Conservation (phyloP, 352 stramenopile genomes). For the Hyaloperonospora brassicae region DNA sequence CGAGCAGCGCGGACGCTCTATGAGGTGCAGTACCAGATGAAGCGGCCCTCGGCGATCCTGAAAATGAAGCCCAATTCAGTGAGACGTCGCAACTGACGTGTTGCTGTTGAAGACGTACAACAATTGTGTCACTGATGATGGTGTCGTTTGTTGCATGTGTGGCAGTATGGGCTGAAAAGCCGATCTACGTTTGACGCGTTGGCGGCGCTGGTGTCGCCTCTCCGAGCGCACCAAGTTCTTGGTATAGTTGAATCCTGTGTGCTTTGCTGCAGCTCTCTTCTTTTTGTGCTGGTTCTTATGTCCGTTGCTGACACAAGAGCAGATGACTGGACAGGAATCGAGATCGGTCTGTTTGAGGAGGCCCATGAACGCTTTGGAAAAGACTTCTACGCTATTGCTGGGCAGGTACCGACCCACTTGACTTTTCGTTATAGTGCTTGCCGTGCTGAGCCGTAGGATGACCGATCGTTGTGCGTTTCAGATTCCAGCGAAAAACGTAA, state of each 20-base stretch:
- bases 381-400: constrained; percentile 74
- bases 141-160: not conserved
- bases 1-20: constrained; percentile 55
- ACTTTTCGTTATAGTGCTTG: not conserved
- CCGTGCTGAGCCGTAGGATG: constrained; percentile 1
- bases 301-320: constrained; percentile 2
- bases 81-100: constrained; percentile 1
- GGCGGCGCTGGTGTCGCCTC: constrained; percentile 49
- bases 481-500: constrained; percentile 54
- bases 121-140: not conserved
- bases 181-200: constrained; percentile 65
- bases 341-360: constrained; percentile 76
- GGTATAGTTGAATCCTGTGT: constrained; percentile 26
- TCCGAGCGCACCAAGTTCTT: constrained; percentile 59
- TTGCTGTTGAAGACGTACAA: not conserved
- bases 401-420: constrained; percentile 23
- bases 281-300: constrained; percentile 4
- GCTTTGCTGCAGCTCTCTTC: not conserved
- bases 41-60: constrained; percentile 57
- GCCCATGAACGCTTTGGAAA: constrained; percentile 67
- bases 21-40: constrained; percentile 68
- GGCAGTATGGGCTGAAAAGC: constrained; percentile 62
- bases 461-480: constrained; percentile 13
- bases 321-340: constrained; percentile 72
- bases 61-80: constrained; percentile 66